Evolutionary conservation across 202 grass and related monocot species (phyloP).

Genomic region (Schoenoplectus tabernaemontani): DNA sequence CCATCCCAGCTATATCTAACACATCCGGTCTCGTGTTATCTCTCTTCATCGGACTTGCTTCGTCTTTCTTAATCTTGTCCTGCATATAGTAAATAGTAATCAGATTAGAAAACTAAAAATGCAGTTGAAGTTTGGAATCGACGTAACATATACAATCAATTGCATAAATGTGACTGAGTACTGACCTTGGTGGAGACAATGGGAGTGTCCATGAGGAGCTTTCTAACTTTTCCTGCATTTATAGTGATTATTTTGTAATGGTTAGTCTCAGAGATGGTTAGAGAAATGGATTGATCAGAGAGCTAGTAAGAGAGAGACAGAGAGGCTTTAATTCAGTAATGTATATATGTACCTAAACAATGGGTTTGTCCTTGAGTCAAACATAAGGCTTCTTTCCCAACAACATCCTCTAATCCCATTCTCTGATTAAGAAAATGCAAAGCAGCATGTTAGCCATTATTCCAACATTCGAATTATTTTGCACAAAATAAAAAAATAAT

Average conservation of each 20-base stretch:
- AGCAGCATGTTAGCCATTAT: background rate
- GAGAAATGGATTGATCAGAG: background rate
- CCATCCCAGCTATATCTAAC: conserved; percentile 85
- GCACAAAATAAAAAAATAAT: no score
- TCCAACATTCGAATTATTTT: no score
- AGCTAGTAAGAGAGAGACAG: background rate
- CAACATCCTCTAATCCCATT: background rate
- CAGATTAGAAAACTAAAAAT: background rate
- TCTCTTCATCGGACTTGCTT: background rate
- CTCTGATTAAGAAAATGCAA: conserved; percentile 7
- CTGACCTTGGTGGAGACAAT: conserved; percentile 15
- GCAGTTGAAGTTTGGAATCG: background rate
- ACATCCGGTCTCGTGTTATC: conserved; percentile 29
- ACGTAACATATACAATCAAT: background rate
- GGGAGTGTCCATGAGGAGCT: conserved; percentile 2
- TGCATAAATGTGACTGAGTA: no score
- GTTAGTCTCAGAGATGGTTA: background rate
- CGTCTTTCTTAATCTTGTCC: background rate
- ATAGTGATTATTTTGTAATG: background rate
- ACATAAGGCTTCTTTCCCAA: background rate
- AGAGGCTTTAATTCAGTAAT: background rate
- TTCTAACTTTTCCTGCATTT: conserved; percentile 16
- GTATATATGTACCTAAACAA: background rate
- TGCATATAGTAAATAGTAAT: background rate
- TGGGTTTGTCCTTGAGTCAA: background rate